Percentiles rank a stretch among this genome's conserved stretches.
Evolutionary conservation across 1,139 yeast species (phyloP).

Genomic region (Suhomyces terraborum): DNA sequence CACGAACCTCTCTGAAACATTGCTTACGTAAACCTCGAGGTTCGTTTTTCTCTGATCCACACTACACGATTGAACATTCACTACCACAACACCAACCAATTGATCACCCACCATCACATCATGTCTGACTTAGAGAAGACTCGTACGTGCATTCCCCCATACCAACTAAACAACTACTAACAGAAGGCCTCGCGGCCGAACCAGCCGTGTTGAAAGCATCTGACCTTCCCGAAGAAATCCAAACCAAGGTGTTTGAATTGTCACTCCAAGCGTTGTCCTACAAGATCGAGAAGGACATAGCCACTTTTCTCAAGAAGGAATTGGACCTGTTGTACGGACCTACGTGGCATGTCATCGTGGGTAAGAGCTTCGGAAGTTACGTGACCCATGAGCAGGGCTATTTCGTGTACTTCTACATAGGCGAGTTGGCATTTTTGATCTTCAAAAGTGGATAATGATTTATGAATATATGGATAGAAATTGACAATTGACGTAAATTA

Average conservation of each 20-base stretch:
- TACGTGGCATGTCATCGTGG: conserved; percentile 96
- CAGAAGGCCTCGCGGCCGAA: not conserved
- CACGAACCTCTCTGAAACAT: conserved; percentile 1
- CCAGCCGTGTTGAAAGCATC: conserved; percentile 50
- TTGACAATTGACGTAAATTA: not conserved
- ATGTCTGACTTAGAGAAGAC: conserved; percentile 13
- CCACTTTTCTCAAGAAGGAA: conserved; percentile 78
- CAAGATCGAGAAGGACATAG: conserved; percentile 69
- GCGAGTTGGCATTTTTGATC: conserved; percentile 74
- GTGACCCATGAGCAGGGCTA: conserved; percentile 89
- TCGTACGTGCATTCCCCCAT: conserved; percentile 10
- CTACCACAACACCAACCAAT: too few relatives aligned
- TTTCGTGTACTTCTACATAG: conserved; percentile 83
- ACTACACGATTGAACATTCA: not conserved
- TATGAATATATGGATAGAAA: conserved; percentile 5
- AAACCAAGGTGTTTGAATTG: conserved; percentile 59
- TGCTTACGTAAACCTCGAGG: conserved; percentile 1
- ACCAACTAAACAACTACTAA: conserved; percentile 8
- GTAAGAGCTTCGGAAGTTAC: conserved; percentile 88
- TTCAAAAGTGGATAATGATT: conserved; percentile 64
- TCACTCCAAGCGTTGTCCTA: conserved; percentile 52
- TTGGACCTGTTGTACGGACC: conserved; percentile 63
- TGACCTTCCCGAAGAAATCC: conserved; percentile 58
- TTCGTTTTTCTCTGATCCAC: conserved; percentile 1
- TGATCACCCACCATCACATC: not conserved